Evolutionary conservation across 345 rosid genomes (phyloP), one percentile per base, ranked within the genome.

Genomic region (Physaria fendleri): DNA sequence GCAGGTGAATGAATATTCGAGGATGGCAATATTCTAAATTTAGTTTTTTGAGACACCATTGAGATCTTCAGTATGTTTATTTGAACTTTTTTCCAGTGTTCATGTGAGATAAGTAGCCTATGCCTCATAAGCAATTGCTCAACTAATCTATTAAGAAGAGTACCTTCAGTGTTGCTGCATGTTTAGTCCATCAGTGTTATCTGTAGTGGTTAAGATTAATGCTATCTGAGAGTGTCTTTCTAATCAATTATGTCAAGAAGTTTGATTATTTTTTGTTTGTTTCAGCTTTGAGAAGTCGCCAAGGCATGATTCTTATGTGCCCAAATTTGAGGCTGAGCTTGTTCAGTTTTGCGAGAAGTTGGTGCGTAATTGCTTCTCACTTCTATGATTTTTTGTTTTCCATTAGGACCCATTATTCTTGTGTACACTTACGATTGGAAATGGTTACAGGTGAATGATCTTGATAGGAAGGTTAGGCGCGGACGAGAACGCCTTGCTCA

Each of bases 401-500:
- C 27, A 11, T 56, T 5, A 28, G 27, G 15, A 17, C 29, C 7
- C 12, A 28, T 38, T 45, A 28, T 38, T 45, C 20, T 46, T 44
- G 8, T n/a, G 6, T 43, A 12, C 0, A 14, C 72, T 63, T 22
- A 68, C n/a, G 9, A 10, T 13, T 47, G 23, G n/a, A 33, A 47
- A 22, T 44, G 64, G 16, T 63, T 61, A 41, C 51, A 93, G 99
- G 97, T 93, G 50, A 85, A 78, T 81, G 97, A 93, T 68, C 81
- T 93, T 64, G 99, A 93, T 60, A 81, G 97, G 79, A 87, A 85
- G 68, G 99, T 90, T 39, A 84, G 95, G 76, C 96, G 97, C 68
- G 99, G 99, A 14, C 76, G 92, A 61, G 99, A 93, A 53, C 92
- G 99, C 48, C 92, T 90, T 71, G 80, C 88, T 38, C 99, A 93